A percentile compares a stretch with the other conserved stretches of the same genome.
These are phyloP conservation scores for Venturiaceae sp. DNA, from an alignment of 2,329 filamentous ascomycete species.

Conservation along the genomic window DNA sequence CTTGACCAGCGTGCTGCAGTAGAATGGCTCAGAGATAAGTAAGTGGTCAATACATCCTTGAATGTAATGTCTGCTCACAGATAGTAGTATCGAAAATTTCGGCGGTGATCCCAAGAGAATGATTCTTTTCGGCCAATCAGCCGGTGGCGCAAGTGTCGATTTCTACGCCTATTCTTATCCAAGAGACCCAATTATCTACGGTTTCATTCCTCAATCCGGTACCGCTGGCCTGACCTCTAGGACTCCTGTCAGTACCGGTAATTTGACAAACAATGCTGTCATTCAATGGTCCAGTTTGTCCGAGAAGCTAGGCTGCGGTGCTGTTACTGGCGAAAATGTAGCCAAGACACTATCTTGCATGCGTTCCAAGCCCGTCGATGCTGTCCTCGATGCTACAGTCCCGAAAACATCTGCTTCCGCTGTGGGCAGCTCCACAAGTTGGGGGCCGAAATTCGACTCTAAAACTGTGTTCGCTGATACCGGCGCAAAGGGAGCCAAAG, in stretches of 20 bases:
- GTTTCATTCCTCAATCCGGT: constrained; percentile 9
- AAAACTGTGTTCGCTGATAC: constrained; percentile 6
- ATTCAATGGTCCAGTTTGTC: constrained; percentile 4
- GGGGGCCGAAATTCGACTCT: constrained; percentile 4
- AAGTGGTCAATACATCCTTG: no score
- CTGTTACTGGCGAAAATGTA: constrained; percentile 3
- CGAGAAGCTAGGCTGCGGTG: constrained; percentile 7
- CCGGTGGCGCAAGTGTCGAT: constrained; percentile 36
- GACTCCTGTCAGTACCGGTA: neutral
- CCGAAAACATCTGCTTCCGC: neutral
- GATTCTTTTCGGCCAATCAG: constrained; percentile 38
- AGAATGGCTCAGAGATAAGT: constrained; percentile 43
- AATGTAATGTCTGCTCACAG: no score
- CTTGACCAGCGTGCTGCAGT: constrained; percentile 44
- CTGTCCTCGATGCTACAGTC: constrained; percentile 11
- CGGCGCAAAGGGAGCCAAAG: neutral
- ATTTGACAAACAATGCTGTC: neutral
- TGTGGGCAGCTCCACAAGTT: no score
- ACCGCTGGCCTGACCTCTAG: neutral
- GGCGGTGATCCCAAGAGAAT: constrained; percentile 39
- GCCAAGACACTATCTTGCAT: constrained; percentile 5
- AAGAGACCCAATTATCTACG: constrained; percentile 3
- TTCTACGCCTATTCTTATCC: constrained; percentile 8
- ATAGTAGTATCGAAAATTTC: constrained; percentile 39
- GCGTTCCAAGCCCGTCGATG: constrained; percentile 2